Percentiles rank a stretch among this genome's conserved stretches.
Conservation (phyloP, 345 rosid species). For the Melaleuca alternifolia region DNA sequence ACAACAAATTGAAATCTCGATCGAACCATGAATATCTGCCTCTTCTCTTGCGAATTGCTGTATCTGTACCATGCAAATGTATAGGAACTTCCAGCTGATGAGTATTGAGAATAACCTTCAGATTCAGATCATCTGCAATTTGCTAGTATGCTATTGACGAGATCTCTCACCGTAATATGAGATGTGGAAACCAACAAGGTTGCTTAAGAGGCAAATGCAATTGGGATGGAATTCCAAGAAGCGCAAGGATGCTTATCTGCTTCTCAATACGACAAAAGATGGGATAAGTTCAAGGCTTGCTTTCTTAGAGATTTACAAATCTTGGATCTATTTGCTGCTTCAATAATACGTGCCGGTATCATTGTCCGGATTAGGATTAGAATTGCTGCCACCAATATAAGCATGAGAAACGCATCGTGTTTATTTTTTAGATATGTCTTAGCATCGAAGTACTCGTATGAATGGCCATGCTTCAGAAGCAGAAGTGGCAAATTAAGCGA, state of each 20-base stretch:
- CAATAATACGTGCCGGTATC: not conserved
- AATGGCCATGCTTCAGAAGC: not conserved
- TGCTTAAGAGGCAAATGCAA: not conserved
- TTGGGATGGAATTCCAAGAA: slow-evolving; percentile 15
- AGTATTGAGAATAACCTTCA: not conserved
- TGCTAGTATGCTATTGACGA: not conserved
- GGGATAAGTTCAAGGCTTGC: slow-evolving; percentile 4
- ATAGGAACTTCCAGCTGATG: not conserved
- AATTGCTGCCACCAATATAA: not conserved
- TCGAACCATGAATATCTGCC: not conserved
- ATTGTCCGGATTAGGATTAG: not conserved
- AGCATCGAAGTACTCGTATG: not conserved
- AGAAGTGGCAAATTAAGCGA: not conserved
- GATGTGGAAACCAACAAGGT: not conserved
- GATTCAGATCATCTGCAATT: not conserved
- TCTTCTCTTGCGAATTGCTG: not conserved
- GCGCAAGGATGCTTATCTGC: not conserved
- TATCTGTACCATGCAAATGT: not conserved
- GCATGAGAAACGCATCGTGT: not conserved
- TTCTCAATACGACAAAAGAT: not conserved
- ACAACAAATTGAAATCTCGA: not conserved
- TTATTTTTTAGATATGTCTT: not conserved
- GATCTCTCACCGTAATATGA: not conserved
- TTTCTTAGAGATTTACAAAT: not conserved
- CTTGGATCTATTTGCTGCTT: not conserved